These are phyloP conservation scores for Candida coleopterorum DNA, from an alignment of 805 yeast genomes.

Conservation along the genomic window DNA sequence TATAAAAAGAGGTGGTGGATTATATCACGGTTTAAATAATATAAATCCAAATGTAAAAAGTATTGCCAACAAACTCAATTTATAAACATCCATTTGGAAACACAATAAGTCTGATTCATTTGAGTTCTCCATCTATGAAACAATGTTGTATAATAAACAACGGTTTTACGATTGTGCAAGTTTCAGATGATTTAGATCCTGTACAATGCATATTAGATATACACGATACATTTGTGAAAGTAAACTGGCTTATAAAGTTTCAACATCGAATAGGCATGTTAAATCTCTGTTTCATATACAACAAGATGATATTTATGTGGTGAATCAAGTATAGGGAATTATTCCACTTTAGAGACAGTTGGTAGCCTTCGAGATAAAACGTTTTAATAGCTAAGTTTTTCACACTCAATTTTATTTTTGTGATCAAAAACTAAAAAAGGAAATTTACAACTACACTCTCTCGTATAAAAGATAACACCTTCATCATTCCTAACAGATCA, in stretches of 20 bases:
- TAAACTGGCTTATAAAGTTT: slow-evolving; percentile 34
- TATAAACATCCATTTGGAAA: too few relatives aligned
- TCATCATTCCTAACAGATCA: not conserved
- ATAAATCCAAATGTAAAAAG: slow-evolving; percentile 6
- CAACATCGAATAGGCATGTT: too few relatives aligned
- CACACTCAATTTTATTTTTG: slow-evolving; percentile 3
- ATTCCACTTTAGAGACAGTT: slow-evolving; percentile 8
- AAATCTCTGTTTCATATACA: too few relatives aligned
- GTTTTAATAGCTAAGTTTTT: not conserved
- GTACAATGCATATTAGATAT: slow-evolving; percentile 17
- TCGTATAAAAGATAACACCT: not conserved
- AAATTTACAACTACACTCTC: not conserved
- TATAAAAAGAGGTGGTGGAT: slow-evolving; percentile 38
- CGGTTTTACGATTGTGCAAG: too few relatives aligned
- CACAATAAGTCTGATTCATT: too few relatives aligned
- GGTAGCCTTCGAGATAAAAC: slow-evolving; percentile 3
- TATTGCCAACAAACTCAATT: too few relatives aligned
- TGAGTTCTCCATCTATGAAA: slow-evolving; percentile 24
- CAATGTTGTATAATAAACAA: too few relatives aligned
- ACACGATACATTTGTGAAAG: slow-evolving; percentile 20
- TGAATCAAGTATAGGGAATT: slow-evolving; percentile 16
- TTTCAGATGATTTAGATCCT: slow-evolving; percentile 24
- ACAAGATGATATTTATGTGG: slow-evolving; percentile 28
- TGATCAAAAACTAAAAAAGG: slow-evolving; percentile 1
- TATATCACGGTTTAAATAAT: slow-evolving; percentile 21